Evolutionary conservation across 352 stramenopile genomes (phyloP), one percentile per base, ranked within the genome.

Genomic region (Phytopythium chamaehyphon): DNA sequence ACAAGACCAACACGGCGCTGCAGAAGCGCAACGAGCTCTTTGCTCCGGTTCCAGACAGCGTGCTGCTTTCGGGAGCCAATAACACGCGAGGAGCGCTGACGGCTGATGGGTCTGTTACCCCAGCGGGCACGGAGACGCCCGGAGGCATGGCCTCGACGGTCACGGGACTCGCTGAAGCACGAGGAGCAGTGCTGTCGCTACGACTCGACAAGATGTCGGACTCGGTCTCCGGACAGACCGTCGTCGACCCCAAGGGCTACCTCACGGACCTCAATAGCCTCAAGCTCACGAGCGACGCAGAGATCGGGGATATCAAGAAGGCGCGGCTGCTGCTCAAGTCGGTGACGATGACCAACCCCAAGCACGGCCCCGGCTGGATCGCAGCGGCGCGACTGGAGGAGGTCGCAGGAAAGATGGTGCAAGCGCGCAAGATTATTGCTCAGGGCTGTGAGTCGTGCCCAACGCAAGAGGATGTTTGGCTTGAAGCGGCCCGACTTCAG

Each of bases 261-360:
- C 62, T 99, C n/a, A 99, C 97, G 2, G 91, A 96, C 58, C 73
- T 99, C 35, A 98, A 98, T 58, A 97, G 73, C 51, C 55, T 97
- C 38, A 97, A 98, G 59, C 86, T 98, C 39, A 90, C 82, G 31
- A 93, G 82, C 22, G 90, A 97, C 52, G 88, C 93, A 0, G 92
- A 99, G 68, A 95, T 99, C 37, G 96, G 94, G 21, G 97, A 99
- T 71, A 98, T 99, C 40, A 97, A 99, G 61, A 99, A 99, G 62
- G 97, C 97, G 19, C 81, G 97, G 10, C 65, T 99, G 39, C 66
- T 99, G 14, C 80, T 99, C 11, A 96, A 96, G 49, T 98, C 85
- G 1, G 93, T 99, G 12, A 97, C 96, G 4, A 90, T 97, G 71
- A 99, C 95, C 2, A 99, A 99, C 80, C 97, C 96, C 2, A 98